Base-by-base conservation (phyloP, 768 basidiomycete genomes). In the Collybia nuda region DNA sequence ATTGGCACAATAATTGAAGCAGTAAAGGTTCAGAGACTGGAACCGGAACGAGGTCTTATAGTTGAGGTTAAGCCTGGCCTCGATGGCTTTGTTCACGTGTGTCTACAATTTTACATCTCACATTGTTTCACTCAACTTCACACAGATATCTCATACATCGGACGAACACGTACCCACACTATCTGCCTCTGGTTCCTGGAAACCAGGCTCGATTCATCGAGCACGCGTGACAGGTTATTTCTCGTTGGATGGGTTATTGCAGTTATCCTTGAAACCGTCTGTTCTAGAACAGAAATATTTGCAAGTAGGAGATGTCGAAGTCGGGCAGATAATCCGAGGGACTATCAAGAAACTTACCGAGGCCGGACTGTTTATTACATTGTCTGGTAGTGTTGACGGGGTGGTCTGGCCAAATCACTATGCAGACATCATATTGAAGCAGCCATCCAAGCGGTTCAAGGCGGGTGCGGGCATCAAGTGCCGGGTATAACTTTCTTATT, bases 331-430 rank as follows among this genome's bases (percentile, higher is more conserved):
- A 18, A 72, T 99, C 58, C 94, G 88, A 68, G 93, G 90, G 5
- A 91, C 85, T 0, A 82, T 99, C 55, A 95, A 92, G 71, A 85
- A 81, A 53, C 76, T 99, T 43, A 86, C 86, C 2, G 86, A 90
- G 50, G 77, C 81, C 28, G 88, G 82, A 0, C 70, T 99, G 32
- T 96, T 97, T 61, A 83, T 98, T 37, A 84, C 90, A 23, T 74
- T 98, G 48, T 84, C 88, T 4, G 93, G 91, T 5, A 90, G 81
- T 52, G 85, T 98, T 26, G 93, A 97, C 61, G 97, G 91, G 23
- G 87, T 97, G 22, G 77, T 98, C 18, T 97, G 92, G 90, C 94
- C 95, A 0, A 81, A 85, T 53, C 97, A 98, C 64, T 97, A 90
- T 64, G 93, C 97, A 9, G 97, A 99, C 66, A 94, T 98, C 60